Evolutionary conservation across 176 grass and related monocot genomes (phyloP), one percentile per base, ranked within the genome.

Genomic region (Rhynchospora breviuscula): DNA sequence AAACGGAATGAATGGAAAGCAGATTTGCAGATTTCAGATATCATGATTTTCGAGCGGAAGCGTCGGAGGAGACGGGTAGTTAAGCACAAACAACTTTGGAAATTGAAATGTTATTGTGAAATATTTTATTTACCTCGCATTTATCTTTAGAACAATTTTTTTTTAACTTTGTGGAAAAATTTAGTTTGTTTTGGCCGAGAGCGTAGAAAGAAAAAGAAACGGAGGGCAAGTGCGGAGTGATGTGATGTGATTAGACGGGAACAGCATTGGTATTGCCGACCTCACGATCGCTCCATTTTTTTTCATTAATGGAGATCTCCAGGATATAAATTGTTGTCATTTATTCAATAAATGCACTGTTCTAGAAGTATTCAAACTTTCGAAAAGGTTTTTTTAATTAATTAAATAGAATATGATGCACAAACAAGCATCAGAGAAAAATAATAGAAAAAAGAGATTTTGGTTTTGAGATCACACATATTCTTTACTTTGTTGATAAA

Each of bases 241-340:
- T 82, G 80, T 67, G 80, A 82, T 67, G 61, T 82, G 79, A 82
- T 82, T 64, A 82, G 79, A 82, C 79, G 12, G 40, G 80, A 62
- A 82, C 62, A 67, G 80, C 40, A 40, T 23, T 82, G 21, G 45
- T 53, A 44, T 66, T 52, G 21, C 11, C 46, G n/a, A 23, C 13
- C 6, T 59, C 8, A 23, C 31, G 29, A 23, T 60, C 25, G 0
- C 26, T 35, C 22, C 52, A 59, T 79, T 59, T 40, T 59, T 40
- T 11, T 0, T 1, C 14, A 35, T 10, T 6, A 48, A 7, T 52
- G 46, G 70, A 74, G 19, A 49, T 74, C 19, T 74, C 64, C 29
- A 17, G 64, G 1, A 14, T 0, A 10, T 52, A 0, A 11, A 12
- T 17, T 67, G 10, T 26, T 63, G 21, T 63, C 22, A 59, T 59